phyloP scores from a whole-genome alignment of 2,329 filamentous ascomycete species.

The Apiospora hydei region DNA sequence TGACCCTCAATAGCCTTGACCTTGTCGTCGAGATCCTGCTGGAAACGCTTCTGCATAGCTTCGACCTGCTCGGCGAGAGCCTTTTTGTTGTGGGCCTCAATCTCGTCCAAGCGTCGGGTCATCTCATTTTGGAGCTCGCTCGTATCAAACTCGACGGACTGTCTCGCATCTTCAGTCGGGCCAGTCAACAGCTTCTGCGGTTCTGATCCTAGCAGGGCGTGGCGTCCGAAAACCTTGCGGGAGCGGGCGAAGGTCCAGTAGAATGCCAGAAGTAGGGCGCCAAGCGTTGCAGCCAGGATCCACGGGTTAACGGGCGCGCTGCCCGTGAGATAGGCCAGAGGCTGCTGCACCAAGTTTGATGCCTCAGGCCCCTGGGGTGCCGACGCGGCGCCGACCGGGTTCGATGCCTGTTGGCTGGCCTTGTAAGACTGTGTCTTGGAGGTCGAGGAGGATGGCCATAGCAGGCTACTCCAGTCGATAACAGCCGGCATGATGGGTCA shows the following conservation, averaged over 20 bases:
- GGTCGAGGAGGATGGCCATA: not conserved
- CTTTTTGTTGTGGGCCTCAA: slow-evolving; percentile 28
- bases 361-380: not conserved
- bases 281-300: slow-evolving; percentile 9
- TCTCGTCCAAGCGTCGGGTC: not conserved
- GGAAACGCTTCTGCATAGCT: slow-evolving; percentile 31
- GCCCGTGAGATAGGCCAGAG: not conserved
- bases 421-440: not conserved
- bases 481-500: slow-evolving; percentile 18
- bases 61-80: slow-evolving; percentile 32
- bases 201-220: not conserved
- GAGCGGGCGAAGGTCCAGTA: not conserved
- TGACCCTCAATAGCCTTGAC: slow-evolving; percentile 32
- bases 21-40: slow-evolving; percentile 29
- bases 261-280: not conserved
- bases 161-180: not conserved
- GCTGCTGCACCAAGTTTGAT: not conserved
- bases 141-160: not conserved
- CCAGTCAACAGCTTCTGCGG: not conserved
- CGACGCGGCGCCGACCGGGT: not conserved
- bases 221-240: not conserved
- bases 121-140: not conserved
- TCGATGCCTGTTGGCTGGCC: not conserved
- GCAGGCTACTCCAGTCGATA: slow-evolving; percentile 23
- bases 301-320: not conserved